Conservation (phyloP, 164 flowering plant species). For the Magnolia kwangsiensis region DNA sequence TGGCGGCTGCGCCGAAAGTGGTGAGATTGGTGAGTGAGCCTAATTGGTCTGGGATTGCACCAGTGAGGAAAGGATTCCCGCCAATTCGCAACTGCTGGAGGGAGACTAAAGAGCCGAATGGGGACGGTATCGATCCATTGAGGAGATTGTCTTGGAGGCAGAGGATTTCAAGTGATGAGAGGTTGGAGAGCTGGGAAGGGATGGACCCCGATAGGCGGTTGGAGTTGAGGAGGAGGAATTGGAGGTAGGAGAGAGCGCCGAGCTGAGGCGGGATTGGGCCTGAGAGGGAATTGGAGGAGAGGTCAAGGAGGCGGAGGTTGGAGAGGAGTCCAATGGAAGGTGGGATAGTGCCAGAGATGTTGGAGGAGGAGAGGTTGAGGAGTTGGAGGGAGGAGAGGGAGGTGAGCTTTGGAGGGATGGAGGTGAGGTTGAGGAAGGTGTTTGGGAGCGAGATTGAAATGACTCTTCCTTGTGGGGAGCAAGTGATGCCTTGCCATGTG, state of each 20-base stretch:
- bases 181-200: slow-evolving; percentile 61
- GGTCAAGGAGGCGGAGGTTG: slow-evolving; percentile 69
- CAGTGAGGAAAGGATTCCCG: slow-evolving; percentile 69
- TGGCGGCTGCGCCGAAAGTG: slow-evolving; percentile 83
- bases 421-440: slow-evolving; percentile 79
- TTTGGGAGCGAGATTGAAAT: slow-evolving; percentile 79
- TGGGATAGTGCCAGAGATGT: slow-evolving; percentile 80
- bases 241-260: slow-evolving; percentile 55
- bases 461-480: slow-evolving; percentile 77
- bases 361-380: slow-evolving; percentile 88
- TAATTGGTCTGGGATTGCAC: slow-evolving; percentile 66
- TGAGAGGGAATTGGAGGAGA: slow-evolving; percentile 71
- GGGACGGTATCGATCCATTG: slow-evolving; percentile 69
- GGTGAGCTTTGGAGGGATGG: slow-evolving; percentile 55
- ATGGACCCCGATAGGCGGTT: slow-evolving; percentile 60
- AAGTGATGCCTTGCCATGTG: slow-evolving; percentile 85
- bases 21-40: slow-evolving; percentile 74
- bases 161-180: slow-evolving; percentile 65
- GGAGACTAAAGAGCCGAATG: slow-evolving; percentile 57
- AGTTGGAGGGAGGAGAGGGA: slow-evolving; percentile 80
- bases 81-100: slow-evolving; percentile 83
- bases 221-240: slow-evolving; percentile 70
- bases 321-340: slow-evolving; percentile 57
- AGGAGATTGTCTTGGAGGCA: slow-evolving; percentile 82
- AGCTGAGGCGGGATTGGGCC: slow-evolving; percentile 69